Percentiles rank a stretch among this genome's conserved stretches.
phyloP scores from a whole-genome alignment of 108 stramenopile species.

The Pseudonitzschia delicatissima region DNA sequence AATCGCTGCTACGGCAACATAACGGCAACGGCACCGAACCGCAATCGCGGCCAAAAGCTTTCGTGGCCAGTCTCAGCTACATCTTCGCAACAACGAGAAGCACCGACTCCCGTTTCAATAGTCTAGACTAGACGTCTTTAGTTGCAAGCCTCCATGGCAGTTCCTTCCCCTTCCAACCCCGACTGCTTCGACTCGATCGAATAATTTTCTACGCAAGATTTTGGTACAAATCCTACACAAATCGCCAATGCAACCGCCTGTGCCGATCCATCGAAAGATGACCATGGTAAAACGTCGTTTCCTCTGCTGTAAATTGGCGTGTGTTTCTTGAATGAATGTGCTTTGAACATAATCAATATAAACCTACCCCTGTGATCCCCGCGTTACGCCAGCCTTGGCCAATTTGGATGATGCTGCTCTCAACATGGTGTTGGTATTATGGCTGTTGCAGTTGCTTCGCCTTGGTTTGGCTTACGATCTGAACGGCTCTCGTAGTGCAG shows the following conservation, averaged over 20 bases:
- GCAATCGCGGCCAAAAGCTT: no score
- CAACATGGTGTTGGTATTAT: slow-evolving; percentile 49
- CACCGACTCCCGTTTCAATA: no score
- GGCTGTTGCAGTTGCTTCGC: not conserved
- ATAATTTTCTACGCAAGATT: not conserved
- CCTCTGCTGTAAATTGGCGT: not conserved
- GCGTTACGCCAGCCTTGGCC: slow-evolving; percentile 43
- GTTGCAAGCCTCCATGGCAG: no score
- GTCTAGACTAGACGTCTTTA: no score
- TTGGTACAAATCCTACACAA: not conserved
- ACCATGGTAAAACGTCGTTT: not conserved
- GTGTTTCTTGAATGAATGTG: not conserved
- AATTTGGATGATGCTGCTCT: slow-evolving; percentile 55
- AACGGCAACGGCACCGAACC: not conserved
- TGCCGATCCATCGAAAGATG: slow-evolving; percentile 1
- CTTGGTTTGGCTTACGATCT: not conserved
- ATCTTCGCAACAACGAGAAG: no score
- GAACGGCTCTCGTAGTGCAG: no score
- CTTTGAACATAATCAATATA: not conserved
- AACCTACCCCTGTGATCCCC: slow-evolving; percentile 4
- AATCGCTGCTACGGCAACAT: not conserved
- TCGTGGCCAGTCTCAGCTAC: no score
- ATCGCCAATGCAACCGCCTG: slow-evolving; percentile 6
- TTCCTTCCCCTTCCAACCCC: not conserved
- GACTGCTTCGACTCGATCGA: not conserved